phyloP scores from a whole-genome alignment of 495 filamentous ascomycete species.

The Talaromyces proteolyticus region DNA sequence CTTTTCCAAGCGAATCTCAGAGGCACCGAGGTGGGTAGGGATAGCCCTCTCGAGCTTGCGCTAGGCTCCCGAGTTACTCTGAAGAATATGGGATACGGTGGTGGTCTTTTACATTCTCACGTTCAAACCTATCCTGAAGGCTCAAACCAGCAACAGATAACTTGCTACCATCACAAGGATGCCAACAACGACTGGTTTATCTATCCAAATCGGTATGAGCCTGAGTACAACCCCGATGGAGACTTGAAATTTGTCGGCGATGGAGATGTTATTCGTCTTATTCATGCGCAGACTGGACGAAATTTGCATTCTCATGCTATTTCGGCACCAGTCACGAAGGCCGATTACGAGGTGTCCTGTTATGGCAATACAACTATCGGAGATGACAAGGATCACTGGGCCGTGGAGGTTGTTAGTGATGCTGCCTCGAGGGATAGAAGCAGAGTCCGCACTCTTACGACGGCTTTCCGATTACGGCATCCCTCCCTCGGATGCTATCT shows the following conservation, averaged over 20 bases:
- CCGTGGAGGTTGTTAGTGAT: constrained; percentile 85
- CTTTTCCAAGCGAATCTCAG: constrained; percentile 94
- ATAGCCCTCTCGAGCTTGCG: constrained; percentile 89
- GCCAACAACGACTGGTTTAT: constrained; percentile 99
- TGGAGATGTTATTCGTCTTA: constrained; percentile 74
- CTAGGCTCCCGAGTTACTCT: constrained; percentile 84
- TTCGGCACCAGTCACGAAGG: constrained; percentile 81
- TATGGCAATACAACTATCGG: constrained; percentile 97
- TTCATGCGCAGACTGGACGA: constrained; percentile 92
- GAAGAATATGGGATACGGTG: constrained; percentile 99
- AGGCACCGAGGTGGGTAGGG: constrained; percentile 88
- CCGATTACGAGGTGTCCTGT: constrained; percentile 84
- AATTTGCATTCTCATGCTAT: constrained; percentile 94
- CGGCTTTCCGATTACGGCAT: constrained; percentile 86
- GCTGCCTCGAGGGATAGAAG: constrained; percentile 79
- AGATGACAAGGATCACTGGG: constrained; percentile 98
- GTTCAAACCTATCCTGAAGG: constrained; percentile 96
- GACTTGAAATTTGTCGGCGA: constrained; percentile 70
- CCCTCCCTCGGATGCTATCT: constrained; percentile 84
- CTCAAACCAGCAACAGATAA: constrained; percentile 91
- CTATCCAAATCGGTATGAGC: constrained; percentile 71
- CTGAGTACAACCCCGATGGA: constrained; percentile 64
- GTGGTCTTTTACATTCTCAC: constrained; percentile 95
- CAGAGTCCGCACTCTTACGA: constrained; percentile 86
- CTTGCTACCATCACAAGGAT: constrained; percentile 99